Base-by-base conservation (phyloP, 2,329 filamentous ascomycete genomes). In the Calonectria hongkongensis region DNA sequence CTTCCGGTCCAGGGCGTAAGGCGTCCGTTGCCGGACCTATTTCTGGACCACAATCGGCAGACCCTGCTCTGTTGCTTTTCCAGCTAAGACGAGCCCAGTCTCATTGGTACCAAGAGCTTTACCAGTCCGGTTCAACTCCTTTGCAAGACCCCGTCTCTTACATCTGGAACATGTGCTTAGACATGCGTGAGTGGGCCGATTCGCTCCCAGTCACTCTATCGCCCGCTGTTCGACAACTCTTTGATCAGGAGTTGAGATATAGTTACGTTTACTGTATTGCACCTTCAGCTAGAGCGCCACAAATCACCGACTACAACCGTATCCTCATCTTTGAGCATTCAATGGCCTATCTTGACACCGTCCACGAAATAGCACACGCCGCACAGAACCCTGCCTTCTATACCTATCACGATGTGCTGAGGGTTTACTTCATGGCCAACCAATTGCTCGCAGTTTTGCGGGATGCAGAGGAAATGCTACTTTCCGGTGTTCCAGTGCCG, bases 181-280 rank as follows among this genome's bases (percentile, higher is more conserved):
- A 94, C 47, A 95, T 95, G 93, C 92, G 89, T 67, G 90, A 92
- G 79, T 98, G 96, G 96, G 93, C 92, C 72, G 91, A 95, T 43
- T 90, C 90, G n/a, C 89, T 98, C 15, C 94, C 95, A 0, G 85
- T 88, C 45, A 89, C 88, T 2, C 88, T 94, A 0, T 89, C 93
- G 0, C 86, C 89, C 0, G 89, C 90, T 30, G 92, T 96, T 74
- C 90, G 92, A 47, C 90, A 94, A 60, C 91, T 96, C 75, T 97
- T 98, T 80, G 94, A 97, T 74, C 90, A 98, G 18, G 97, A 99
- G 81, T 85, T 97, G 50, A 90, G 96, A 58, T 98, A 98, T 85
- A 97, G 95, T 80, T 97, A 95, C 78, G 93, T 98, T 28, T 95
- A 98, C 82, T 94, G 96, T 70, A 89, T 98, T 9, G 95, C 95